Conservation (phyloP, 768 basidiomycete genomes). For the Erythrobasidium yunnanense region DNA sequence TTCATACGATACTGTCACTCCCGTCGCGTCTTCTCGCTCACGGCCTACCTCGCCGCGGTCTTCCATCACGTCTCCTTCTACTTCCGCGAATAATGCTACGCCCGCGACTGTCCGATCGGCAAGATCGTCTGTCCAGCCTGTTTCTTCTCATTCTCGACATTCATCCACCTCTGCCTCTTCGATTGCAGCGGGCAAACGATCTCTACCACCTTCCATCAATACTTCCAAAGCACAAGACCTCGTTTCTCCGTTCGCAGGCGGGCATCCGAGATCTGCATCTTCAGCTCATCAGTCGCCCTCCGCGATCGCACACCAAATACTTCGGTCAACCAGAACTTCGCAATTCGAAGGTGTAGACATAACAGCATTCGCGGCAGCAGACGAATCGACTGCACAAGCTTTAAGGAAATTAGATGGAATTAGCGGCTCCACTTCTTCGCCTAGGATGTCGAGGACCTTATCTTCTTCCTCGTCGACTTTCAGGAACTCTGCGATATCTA, state of each 20-base stretch:
- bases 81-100: too few species aligned
- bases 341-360: slow-evolving; percentile 15
- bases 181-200: not conserved
- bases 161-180: not conserved
- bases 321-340: not conserved
- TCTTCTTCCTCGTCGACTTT: not conserved
- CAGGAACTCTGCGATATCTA: not conserved
- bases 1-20: too few species aligned
- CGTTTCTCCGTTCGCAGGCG: not conserved
- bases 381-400: slow-evolving; percentile 60
- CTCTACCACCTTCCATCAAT: not conserved
- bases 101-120: too few species aligned
- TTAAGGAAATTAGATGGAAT: slow-evolving; percentile 79
- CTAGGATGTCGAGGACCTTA: slow-evolving; percentile 28
- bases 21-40: not conserved
- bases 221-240: not conserved
- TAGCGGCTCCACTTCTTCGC: slow-evolving; percentile 40
- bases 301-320: slow-evolving; percentile 25
- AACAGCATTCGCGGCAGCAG: slow-evolving; percentile 2
- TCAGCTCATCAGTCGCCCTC: slow-evolving; percentile 26
- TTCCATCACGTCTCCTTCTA: too few species aligned
- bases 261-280: not conserved
- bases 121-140: too few species aligned
- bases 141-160: not conserved
- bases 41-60: not conserved